Conservation (phyloP, 208 protist genomes). For the Naegleria fowleri region DNA sequence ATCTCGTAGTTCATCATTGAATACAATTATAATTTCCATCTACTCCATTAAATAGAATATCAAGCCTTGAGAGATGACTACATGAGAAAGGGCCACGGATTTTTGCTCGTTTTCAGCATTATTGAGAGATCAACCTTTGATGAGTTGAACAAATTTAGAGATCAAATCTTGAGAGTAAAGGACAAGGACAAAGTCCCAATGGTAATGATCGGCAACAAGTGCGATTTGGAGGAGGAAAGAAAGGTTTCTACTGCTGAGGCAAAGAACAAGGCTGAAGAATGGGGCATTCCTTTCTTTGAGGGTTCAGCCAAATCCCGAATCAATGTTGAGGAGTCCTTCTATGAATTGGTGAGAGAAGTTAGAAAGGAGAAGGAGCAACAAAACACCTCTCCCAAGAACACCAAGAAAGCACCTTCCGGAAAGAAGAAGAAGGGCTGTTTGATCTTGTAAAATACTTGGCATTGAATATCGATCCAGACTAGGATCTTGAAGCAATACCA, state of each 20-base stretch:
- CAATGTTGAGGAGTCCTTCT: constrained; percentile 26
- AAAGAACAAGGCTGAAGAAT: not conserved
- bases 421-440: not conserved
- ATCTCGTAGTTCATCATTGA: constrained; percentile 37
- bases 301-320: not conserved
- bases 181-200: constrained; percentile 26
- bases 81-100: constrained; percentile 44
- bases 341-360: constrained; percentile 28
- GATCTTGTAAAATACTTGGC: not conserved
- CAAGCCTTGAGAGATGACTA: constrained; percentile 45
- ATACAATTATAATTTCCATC: constrained; percentile 50
- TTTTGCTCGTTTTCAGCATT: constrained; percentile 35
- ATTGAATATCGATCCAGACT: not conserved
- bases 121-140: constrained; percentile 45
- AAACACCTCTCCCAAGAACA: not conserved
- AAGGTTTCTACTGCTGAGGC: constrained; percentile 45
- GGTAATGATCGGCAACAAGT: constrained; percentile 36
- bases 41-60: constrained; percentile 60
- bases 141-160: constrained; percentile 33
- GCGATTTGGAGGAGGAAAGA: constrained; percentile 35
- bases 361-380: not conserved
- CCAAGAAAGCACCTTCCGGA: not conserved
- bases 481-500: not conserved
- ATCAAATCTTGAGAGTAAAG: constrained; percentile 28
- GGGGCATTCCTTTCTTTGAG: constrained; percentile 14